These are phyloP conservation scores for Neurospora pannonica DNA, from an alignment of 495 filamentous ascomycete genomes.

Conservation along the genomic window DNA sequence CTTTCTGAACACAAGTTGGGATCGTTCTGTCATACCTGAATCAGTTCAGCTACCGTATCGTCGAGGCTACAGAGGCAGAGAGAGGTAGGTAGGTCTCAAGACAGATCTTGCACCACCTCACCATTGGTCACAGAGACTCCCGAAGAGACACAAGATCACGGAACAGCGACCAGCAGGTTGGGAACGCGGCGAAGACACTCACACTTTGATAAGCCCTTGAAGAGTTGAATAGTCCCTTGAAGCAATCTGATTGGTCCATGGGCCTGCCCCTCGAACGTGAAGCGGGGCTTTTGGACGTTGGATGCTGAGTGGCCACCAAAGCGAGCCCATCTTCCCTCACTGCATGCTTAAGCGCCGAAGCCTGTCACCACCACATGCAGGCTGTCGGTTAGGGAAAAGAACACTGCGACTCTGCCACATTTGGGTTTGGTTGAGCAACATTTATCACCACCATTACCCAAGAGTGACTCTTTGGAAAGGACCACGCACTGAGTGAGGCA, in stretches of 20 bases:
- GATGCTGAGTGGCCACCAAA: constrained; percentile 18
- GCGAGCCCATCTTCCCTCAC: constrained; percentile 17
- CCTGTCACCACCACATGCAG: constrained; percentile 25
- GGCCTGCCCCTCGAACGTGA: constrained; percentile 7
- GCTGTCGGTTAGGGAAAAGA: constrained; percentile 10
- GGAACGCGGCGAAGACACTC: constrained; percentile 12
- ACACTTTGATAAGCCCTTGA: neutral
- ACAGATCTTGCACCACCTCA: neutral
- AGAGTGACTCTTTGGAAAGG: neutral
- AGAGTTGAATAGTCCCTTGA: neutral
- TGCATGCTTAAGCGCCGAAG: constrained; percentile 25
- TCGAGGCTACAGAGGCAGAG: neutral
- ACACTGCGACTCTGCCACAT: neutral
- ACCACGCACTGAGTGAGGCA: neutral
- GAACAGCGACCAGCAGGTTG: constrained; percentile 17
- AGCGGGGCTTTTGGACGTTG: constrained; percentile 7
- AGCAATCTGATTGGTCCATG: constrained; percentile 13
- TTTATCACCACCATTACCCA: neutral
- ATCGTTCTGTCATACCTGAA: neutral
- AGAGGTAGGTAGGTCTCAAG: neutral
- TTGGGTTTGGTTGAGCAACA: neutral
- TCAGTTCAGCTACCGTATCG: neutral
- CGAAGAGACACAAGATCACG: neutral
- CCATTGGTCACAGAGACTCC: constrained; percentile 5
- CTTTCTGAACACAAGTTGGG: neutral